Evolutionary conservation across 1,284 basidiomycete species (phyloP).

Genomic region (Bjerkandera adusta): DNA sequence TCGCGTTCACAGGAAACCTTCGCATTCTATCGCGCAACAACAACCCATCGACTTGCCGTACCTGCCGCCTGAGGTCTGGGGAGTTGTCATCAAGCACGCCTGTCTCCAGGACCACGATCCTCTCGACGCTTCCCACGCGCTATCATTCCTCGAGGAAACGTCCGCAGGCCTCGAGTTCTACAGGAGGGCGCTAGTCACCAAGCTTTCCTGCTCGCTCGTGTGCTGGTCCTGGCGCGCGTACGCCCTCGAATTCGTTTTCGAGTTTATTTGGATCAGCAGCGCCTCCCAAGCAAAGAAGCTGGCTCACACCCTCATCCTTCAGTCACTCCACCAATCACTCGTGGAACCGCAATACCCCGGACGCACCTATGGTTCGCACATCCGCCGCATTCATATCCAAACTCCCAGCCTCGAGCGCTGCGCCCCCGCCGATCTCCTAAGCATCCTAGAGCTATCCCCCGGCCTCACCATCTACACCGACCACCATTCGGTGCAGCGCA

Average conservation of each 20-base stretch:
- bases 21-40: neutral
- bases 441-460: conserved; percentile 62
- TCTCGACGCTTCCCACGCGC: conserved; percentile 43
- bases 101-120: conserved; percentile 42
- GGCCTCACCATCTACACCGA: conserved; percentile 60
- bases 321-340: conserved; percentile 33
- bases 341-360: conserved; percentile 17
- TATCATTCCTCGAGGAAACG: conserved; percentile 47
- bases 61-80: conserved; percentile 60
- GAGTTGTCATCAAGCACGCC: conserved; percentile 53
- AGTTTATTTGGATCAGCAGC: conserved; percentile 65
- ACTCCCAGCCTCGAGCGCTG: conserved; percentile 67
- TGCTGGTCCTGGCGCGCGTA: conserved; percentile 53
- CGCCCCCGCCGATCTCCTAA: conserved; percentile 57
- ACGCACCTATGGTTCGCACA: conserved; percentile 48
- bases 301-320: conserved; percentile 50
- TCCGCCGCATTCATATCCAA: conserved; percentile 66
- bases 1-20: conserved; percentile 1
- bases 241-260: conserved; percentile 54
- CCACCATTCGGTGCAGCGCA: conserved; percentile 57
- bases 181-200: conserved; percentile 43
- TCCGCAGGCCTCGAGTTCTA: conserved; percentile 45
- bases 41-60: conserved; percentile 32
- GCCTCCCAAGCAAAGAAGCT: conserved; percentile 56
- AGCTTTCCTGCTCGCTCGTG: conserved; percentile 51